These are phyloP conservation scores for Pholiota conissans DNA, from an alignment of 768 basidiomycete species.

Conservation along the genomic window DNA sequence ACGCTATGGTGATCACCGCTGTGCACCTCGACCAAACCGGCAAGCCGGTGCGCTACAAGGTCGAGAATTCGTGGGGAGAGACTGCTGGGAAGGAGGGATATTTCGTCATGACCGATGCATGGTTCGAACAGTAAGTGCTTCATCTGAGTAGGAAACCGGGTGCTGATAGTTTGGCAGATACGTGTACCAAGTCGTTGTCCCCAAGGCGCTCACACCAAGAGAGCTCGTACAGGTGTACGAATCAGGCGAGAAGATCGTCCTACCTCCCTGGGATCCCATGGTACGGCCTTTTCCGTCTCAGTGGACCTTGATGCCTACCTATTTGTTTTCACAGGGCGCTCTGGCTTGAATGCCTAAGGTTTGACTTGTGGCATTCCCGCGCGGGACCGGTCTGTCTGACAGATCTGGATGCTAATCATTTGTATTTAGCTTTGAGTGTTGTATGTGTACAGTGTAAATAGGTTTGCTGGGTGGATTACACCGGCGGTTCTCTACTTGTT, in stretches of 20 bases:
- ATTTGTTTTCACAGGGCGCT: conserved; percentile 14
- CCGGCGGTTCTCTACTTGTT: neutral
- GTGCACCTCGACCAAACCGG: conserved; percentile 81
- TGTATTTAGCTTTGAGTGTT: neutral
- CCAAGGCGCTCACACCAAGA: conserved; percentile 74
- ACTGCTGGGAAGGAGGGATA: conserved; percentile 78
- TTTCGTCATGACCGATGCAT: conserved; percentile 88
- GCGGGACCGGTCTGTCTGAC: neutral
- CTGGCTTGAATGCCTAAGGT: conserved; percentile 12
- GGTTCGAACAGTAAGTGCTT: conserved; percentile 92
- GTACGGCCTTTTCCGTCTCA: conserved; percentile 34
- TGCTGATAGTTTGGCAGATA: conserved; percentile 45
- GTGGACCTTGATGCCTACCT: neutral
- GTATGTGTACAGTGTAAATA: neutral
- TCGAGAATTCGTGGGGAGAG: conserved; percentile 96
- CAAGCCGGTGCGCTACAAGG: conserved; percentile 86
- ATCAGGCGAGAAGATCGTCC: conserved; percentile 55
- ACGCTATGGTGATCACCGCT: conserved; percentile 93
- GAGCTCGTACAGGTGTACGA: conserved; percentile 84
- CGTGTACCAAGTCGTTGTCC: conserved; percentile 93
- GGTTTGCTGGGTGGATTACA: neutral
- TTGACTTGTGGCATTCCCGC: neutral
- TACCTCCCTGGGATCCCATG: conserved; percentile 95
- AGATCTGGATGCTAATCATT: neutral
- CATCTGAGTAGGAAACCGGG: too few relatives aligned